Evolutionary conservation across 2,329 filamentous ascomycete genomes (phyloP).

Genomic region (Paraphoma sp.): DNA sequence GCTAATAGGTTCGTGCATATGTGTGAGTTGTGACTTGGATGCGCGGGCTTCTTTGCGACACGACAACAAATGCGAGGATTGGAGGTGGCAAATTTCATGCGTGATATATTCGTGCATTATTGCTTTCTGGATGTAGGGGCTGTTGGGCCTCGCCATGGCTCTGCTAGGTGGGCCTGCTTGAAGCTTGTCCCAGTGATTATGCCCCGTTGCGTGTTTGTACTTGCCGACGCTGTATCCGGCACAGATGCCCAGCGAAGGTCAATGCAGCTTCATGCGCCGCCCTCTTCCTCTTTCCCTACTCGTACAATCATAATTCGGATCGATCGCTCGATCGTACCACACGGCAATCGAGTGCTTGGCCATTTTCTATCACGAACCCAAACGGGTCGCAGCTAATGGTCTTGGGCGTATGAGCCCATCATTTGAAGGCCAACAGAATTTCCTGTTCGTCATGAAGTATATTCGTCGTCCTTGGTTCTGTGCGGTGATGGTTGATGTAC

Average conservation of each 20-base stretch:
- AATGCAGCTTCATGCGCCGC: not conserved
- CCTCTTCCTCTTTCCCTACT: not conserved
- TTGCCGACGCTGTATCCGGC: not conserved
- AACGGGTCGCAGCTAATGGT: not conserved
- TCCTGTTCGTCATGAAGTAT: not conserved
- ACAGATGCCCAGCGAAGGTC: not conserved
- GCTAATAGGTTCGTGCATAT: not conserved
- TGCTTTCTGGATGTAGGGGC: not conserved
- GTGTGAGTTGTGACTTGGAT: not conserved
- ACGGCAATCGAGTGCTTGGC: not conserved
- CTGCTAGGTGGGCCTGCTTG: not conserved
- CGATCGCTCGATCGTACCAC: not conserved
- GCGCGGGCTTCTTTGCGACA: not conserved
- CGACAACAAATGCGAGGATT: not conserved
- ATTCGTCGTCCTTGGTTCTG: slow-evolving; percentile 8
- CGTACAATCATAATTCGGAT: not conserved
- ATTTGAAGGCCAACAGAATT: not conserved
- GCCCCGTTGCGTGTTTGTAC: not conserved
- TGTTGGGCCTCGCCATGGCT: not conserved
- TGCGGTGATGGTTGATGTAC: slow-evolving; percentile 22
- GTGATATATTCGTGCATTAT: not conserved
- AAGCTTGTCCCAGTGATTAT: not conserved
- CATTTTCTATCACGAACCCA: not conserved
- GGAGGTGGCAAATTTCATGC: not conserved
- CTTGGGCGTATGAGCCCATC: not conserved